Percentiles rank a stretch among this genome's conserved stretches.
phyloP scores from a whole-genome alignment of 2,329 filamentous ascomycete species.

The Neocucurbitaria cava region DNA sequence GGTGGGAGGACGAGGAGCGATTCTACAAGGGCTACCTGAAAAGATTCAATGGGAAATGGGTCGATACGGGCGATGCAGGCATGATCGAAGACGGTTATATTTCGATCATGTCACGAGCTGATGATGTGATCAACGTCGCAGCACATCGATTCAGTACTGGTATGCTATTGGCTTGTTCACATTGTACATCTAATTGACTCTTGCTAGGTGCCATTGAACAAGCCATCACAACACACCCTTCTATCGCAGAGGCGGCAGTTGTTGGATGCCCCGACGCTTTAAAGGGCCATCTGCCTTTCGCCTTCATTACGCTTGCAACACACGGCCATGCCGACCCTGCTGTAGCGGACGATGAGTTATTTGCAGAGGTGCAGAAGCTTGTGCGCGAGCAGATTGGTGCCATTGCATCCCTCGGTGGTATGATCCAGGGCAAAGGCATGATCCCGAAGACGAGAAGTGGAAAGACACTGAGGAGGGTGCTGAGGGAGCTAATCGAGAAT shows the following conservation, averaged over 20 bases:
- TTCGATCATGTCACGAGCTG: constrained; percentile 69
- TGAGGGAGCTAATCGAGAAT: constrained; percentile 85
- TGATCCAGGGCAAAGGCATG: constrained; percentile 83
- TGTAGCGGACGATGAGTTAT: constrained; percentile 57
- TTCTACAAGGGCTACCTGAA: constrained; percentile 88
- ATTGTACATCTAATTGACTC: constrained; percentile 9
- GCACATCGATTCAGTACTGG: constrained; percentile 89
- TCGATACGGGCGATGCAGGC: constrained; percentile 91
- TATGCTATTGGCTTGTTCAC: constrained; percentile 48
- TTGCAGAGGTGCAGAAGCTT: constrained; percentile 71
- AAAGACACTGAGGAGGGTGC: constrained; percentile 83
- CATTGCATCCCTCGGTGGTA: constrained; percentile 84
- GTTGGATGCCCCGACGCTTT: constrained; percentile 84
- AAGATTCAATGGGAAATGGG: constrained; percentile 80
- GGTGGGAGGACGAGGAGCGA: constrained; percentile 82
- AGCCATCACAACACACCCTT: constrained; percentile 81
- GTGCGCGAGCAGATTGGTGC: constrained; percentile 84
- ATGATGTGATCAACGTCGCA: constrained; percentile 96
- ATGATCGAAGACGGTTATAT: constrained; percentile 75
- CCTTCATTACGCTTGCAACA: constrained; percentile 74
- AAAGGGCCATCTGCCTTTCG: constrained; percentile 92
- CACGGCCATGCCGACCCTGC: constrained; percentile 61
- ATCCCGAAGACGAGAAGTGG: constrained; percentile 93
- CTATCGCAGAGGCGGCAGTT: constrained; percentile 83
- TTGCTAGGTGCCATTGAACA: constrained; percentile 81